Percentiles rank a stretch among this genome's conserved stretches.
phyloP scores from a whole-genome alignment of 225 moss, liverwort and hornwort genomes.

The Pleurozium schreberi region DNA sequence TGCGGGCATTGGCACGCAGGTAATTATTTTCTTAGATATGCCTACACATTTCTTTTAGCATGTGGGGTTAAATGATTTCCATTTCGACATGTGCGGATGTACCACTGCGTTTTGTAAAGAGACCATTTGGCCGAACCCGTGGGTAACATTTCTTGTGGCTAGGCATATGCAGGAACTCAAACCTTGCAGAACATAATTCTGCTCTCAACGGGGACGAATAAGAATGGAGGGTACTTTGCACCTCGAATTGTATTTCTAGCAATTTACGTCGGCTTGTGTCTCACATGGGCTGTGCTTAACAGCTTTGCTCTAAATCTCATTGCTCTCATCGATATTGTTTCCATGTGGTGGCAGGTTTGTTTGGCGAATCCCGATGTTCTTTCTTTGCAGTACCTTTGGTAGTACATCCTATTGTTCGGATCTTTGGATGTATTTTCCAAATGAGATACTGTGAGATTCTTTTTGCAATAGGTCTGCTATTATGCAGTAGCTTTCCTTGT shows the following conservation, averaged over 20 bases:
- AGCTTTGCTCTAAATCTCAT: slow-evolving; percentile 86
- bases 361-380: neutral
- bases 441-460: neutral
- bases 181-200: slow-evolving; percentile 70
- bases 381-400: neutral
- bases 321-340: slow-evolving; percentile 75
- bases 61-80: neutral
- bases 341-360: slow-evolving; percentile 86
- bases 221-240: slow-evolving; percentile 70
- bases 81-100: neutral
- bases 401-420: neutral
- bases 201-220: slow-evolving; percentile 61
- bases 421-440: neutral
- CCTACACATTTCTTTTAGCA: neutral
- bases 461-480: neutral
- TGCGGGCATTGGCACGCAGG: slow-evolving; percentile 90
- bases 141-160: slow-evolving; percentile 8
- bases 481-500: neutral
- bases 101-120: neutral
- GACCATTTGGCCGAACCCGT: neutral
- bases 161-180: slow-evolving; percentile 92
- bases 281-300: slow-evolving; percentile 78
- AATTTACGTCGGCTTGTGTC: slow-evolving; percentile 58
- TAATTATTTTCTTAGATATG: slow-evolving; percentile 13
- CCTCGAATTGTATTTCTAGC: slow-evolving; percentile 72